Base-by-base conservation (phyloP, 768 basidiomycete genomes). In the Amanita pallidorosea region DNA sequence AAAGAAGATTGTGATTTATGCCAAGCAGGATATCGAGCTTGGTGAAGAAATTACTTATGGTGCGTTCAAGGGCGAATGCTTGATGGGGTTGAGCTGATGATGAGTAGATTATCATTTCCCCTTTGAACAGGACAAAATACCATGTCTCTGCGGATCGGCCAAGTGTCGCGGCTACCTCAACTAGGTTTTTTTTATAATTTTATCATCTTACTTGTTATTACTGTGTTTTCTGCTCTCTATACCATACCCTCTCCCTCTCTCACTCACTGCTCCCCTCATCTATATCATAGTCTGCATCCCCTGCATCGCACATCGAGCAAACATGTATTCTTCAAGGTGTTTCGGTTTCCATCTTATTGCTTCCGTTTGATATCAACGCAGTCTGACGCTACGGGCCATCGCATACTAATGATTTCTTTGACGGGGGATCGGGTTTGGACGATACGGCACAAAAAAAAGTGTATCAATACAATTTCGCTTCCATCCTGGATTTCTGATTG, bases 1-100 rank as follows among this genome's bases (percentile, higher is more conserved):
- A 69, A 93, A 93, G 76, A 93, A 96, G 78, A 99, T 99, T 60
- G 96, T 99, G 62, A 99, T 99, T 47, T 99, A 99, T 65, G 96
- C 96, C 29, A 96, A 97, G 67, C 81, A 89, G 58, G 88, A 88
- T 58, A 93, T 99, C 60, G 87, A 95, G 58, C 81, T 94, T 20
- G 96, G 96, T 47, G 93, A 96, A 61, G 96, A 99, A 70, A 95
- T 98, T 61, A 96, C 94, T 47, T 95, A 96, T 70, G 90, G 88
- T 90, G 57, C 51, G 83, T 70, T 13, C 3, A 42, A 13, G 45
- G 9, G 40, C 11, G 40, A n/a, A 5, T 33, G 17, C 37, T 33
- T 31, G 7, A 49, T 43, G 34, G 15, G 12, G 18, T 1, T 38
- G 45, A 4, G 20, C 33, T 13, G 40, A 11, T 17, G 29, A 33